Conservation (phyloP, 495 filamentous ascomycete species). For the Penicillium waksmanii region DNA sequence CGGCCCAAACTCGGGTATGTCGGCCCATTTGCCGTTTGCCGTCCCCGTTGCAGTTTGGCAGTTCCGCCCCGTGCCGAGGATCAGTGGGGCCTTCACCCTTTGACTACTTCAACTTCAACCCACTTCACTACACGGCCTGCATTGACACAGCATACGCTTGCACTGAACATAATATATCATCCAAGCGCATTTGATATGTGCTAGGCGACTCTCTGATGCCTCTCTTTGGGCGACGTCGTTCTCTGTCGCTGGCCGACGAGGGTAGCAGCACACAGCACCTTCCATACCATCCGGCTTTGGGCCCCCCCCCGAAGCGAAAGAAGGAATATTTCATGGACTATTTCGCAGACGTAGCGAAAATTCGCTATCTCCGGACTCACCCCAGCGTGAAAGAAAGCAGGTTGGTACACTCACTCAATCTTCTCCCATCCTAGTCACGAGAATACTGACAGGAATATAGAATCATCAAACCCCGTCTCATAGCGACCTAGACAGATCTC, state of each 20-base stretch:
- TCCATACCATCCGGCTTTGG: slow-evolving; percentile 10
- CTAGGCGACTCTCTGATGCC: slow-evolving; percentile 5
- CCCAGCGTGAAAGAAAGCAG: neutral
- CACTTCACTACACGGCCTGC: neutral
- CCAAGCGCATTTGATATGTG: neutral
- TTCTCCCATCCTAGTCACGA: no score
- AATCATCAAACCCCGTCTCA: neutral
- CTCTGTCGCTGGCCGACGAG: slow-evolving; percentile 12
- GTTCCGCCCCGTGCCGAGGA: slow-evolving; percentile 27
- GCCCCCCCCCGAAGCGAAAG: slow-evolving; percentile 8
- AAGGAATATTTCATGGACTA: slow-evolving; percentile 31
- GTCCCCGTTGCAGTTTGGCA: neutral
- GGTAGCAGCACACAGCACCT: slow-evolving; percentile 48
- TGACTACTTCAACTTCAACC: slow-evolving; percentile 13
- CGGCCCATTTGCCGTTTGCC: neutral
- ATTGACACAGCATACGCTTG: neutral
- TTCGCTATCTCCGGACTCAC: slow-evolving; percentile 6
- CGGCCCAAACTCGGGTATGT: slow-evolving; percentile 19
- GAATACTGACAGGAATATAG: slow-evolving; percentile 1
- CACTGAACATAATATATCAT: neutral
- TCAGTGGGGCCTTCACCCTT: neutral
- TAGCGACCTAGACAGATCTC: neutral
- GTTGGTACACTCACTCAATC: no score
- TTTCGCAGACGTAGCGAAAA: slow-evolving; percentile 32
- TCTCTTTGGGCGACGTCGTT: slow-evolving; percentile 29